Evolutionary conservation across 257 asterid species (phyloP).

Genomic region (Voacanga thouarsii): DNA sequence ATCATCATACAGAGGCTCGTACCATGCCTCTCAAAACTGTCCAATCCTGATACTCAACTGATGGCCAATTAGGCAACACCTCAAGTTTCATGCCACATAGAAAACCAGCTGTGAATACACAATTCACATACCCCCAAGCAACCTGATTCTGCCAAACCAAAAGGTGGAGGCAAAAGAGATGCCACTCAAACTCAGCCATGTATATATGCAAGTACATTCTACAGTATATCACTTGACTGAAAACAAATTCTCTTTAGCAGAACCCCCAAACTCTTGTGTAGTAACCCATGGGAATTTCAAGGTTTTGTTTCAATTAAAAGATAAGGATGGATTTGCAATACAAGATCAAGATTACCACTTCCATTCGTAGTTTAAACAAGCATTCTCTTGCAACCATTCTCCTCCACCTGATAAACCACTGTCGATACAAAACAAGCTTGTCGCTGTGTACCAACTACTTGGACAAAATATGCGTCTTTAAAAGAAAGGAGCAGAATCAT

Average conservation of each 20-base stretch:
- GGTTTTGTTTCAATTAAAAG: too few relatives aligned
- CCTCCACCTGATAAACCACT: too few relatives aligned
- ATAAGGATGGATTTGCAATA: background rate
- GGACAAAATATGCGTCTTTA: too few relatives aligned
- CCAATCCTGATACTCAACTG: background rate
- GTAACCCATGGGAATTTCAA: too few relatives aligned
- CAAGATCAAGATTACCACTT: background rate
- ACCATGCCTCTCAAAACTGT: too few relatives aligned
- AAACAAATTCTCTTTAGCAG: too few relatives aligned
- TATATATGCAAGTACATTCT: background rate
- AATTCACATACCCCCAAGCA: too few relatives aligned
- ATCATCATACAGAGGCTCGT: too few relatives aligned
- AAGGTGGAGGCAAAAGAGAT: background rate
- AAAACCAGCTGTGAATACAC: background rate
- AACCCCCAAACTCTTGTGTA: too few relatives aligned
- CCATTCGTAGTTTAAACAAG: background rate
- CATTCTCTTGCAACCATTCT: background rate
- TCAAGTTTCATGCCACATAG: background rate
- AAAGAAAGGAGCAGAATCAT: background rate
- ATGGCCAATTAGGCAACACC: background rate
- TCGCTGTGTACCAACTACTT: too few relatives aligned
- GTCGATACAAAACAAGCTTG: too few relatives aligned
- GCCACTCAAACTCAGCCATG: background rate
- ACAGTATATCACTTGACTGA: too few relatives aligned
- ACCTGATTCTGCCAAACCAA: background rate